Conservation (phyloP, 176 grass and related monocot species). For the Secale cereale region DNA sequence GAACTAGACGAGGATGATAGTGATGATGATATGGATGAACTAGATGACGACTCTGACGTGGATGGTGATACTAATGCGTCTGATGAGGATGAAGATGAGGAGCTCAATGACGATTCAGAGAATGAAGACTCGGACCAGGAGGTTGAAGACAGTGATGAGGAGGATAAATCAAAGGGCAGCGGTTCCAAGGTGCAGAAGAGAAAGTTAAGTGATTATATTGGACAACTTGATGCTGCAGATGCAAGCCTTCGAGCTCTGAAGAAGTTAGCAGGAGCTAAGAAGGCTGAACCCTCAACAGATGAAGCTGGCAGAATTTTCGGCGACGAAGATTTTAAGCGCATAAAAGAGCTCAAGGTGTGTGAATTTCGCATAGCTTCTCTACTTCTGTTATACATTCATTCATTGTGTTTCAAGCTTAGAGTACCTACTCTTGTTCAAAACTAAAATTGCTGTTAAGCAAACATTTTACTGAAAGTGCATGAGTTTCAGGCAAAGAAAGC, state of each 20-base stretch:
- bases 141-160: slow-evolving; percentile 34
- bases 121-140: slow-evolving; percentile 34
- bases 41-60: slow-evolving; percentile 38
- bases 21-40: slow-evolving; percentile 35
- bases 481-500: too few species aligned
- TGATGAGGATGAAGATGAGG: slow-evolving; percentile 39
- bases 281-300: too few species aligned
- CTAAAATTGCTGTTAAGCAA: too few species aligned
- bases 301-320: too few species aligned
- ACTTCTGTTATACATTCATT: too few species aligned
- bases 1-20: slow-evolving; percentile 23
- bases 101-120: slow-evolving; percentile 18
- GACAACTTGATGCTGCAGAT: slow-evolving; percentile 58
- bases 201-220: slow-evolving; percentile 65
- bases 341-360: too few species aligned
- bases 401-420: too few species aligned
- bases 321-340: too few species aligned
- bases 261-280: slow-evolving; percentile 40
- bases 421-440: too few species aligned
- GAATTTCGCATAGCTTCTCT: too few species aligned
- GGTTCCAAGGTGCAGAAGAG: slow-evolving; percentile 52
- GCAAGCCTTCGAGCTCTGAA: slow-evolving; percentile 80
- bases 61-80: slow-evolving; percentile 32
- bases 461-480: too few species aligned
- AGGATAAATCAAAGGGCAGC: slow-evolving; percentile 37